Evolutionary conservation across 257 asterid species (phyloP), one percentile per base, ranked within the genome.

Genomic region (Catharanthus roseus): DNA sequence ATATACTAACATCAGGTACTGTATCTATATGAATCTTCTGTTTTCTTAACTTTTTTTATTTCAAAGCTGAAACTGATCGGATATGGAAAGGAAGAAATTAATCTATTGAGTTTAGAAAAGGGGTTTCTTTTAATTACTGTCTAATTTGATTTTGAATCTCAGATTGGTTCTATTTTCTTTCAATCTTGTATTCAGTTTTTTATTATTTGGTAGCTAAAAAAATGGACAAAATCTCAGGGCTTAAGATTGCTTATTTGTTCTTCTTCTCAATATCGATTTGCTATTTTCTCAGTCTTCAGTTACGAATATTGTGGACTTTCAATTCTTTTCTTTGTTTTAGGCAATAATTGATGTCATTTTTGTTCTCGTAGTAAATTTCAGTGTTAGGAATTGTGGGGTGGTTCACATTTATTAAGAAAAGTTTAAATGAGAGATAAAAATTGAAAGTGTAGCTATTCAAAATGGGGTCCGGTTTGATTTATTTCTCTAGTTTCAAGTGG

Each of bases 391-490:
- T 62, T 5, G 50, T 76, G 67, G 76, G 62, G 74, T 69, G 77
- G 58, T 69, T 39, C 78, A 76, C n/a, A 72, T 72, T 72, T 23
- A 38, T 63, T 76, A 39, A 62, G 68, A 72, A 67, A 26, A 33
- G 67, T 72, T 75, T 77, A 80, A 76, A 56, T 61, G 71, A 64
- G 26, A 5, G 23, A 23, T 77, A 55, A 62, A 61, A 45, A 71
- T 42, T 21, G 44, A 18, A 49, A 36, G 47, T 72, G 69, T 12
- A 23, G 15, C 19, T 53, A 56, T 56, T 15, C 5, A 47, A 34
- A 51, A 58, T 63, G 65, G 64, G 72, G 66, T 36, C 70, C 39
- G 8, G 23, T 23, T n/a, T n/a, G n/a, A n/a, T n/a, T 24, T 45
- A 63, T 75, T 79, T 23, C 58, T 61, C 28, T 49, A 19, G 58